Evolutionary conservation across 768 basidiomycete genomes (phyloP), one percentile per base, ranked within the genome.

Genomic region (Strobilomyces dryophilus): DNA sequence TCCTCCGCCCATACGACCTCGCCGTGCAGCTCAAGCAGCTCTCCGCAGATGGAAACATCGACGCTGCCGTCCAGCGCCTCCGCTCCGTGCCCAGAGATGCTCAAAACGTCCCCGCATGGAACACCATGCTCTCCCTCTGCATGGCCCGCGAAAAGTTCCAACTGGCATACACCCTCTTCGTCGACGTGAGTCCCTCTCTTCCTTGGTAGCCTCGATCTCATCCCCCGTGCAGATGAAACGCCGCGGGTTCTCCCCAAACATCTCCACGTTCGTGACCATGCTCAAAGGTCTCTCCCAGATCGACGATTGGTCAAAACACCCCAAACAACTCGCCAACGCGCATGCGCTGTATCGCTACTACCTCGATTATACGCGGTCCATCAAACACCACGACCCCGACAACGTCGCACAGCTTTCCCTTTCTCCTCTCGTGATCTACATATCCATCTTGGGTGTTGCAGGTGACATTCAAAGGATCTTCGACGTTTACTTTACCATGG

Each of bases 81-180:
- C 80, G 85, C 62, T 81, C 77, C 36, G 73, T 83, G 18, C 88
- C 91, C 21, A 71, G 80, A 45, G 87, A 85, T 58, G 84, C 89
- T 0, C 86, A 89, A 62, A 92, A 90, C 58, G 73, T 80, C 1
- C 74, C 78, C 11, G 83, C 86, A 8, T 93, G 91, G 91, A 91
- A 91, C 58, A 88, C 84, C 3, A 66, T 92, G 60, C 84, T 93
- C 36, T 81, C 78, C 72, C 77, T 83, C 48, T 78, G 79, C 45
- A 72, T 88, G 73, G 76, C 80, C 37, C 79, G 70, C 17, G 69
- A 76, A 53, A 77, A 78, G 40, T 85, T 75, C 62, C 77, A 82
- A 35, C 68, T 87, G 31, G 80, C 79, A 0, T 87, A 83, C 57
- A 66, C 76, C n/a, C 71, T 92, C 31, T 92, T 79, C 66, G 71